phyloP scores from a whole-genome alignment of 768 basidiomycete genomes.

The Hydnum rufescens region DNA sequence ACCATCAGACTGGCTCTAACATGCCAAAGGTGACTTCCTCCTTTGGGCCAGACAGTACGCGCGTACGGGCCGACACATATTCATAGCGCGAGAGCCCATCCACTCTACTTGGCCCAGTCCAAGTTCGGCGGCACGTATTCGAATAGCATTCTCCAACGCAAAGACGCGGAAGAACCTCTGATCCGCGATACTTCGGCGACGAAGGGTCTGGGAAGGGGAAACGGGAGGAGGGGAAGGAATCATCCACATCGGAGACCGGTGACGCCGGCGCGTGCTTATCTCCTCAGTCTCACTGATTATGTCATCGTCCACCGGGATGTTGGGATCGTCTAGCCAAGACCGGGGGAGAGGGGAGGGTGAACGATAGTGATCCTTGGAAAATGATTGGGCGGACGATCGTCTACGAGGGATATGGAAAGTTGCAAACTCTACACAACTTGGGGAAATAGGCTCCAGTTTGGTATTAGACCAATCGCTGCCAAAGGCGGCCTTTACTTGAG shows the following conservation, averaged over 20 bases:
- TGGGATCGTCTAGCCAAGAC: too few species aligned
- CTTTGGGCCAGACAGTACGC: background rate
- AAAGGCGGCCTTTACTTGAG: background rate
- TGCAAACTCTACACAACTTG: background rate
- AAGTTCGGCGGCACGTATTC: background rate
- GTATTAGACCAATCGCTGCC: background rate
- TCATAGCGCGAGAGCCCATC: background rate
- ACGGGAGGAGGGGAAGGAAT: background rate
- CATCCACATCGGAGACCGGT: too few species aligned
- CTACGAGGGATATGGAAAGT: background rate
- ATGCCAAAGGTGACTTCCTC: background rate
- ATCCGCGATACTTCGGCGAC: background rate
- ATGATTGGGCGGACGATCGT: too few species aligned
- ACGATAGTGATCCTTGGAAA: too few species aligned
- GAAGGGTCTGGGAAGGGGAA: background rate
- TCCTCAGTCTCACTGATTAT: too few species aligned
- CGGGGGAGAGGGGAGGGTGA: too few species aligned
- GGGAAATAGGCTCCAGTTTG: background rate
- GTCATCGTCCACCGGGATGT: too few species aligned
- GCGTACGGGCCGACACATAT: background rate
- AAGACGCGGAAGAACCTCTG: background rate
- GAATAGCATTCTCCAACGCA: background rate
- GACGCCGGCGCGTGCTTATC: too few species aligned
- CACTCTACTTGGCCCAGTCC: background rate
- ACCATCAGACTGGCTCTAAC: too few species aligned